Evolutionary conservation across 2,329 filamentous ascomycete species (phyloP), one percentile per base, ranked within the genome.

Genomic region (Didymella sp.): DNA sequence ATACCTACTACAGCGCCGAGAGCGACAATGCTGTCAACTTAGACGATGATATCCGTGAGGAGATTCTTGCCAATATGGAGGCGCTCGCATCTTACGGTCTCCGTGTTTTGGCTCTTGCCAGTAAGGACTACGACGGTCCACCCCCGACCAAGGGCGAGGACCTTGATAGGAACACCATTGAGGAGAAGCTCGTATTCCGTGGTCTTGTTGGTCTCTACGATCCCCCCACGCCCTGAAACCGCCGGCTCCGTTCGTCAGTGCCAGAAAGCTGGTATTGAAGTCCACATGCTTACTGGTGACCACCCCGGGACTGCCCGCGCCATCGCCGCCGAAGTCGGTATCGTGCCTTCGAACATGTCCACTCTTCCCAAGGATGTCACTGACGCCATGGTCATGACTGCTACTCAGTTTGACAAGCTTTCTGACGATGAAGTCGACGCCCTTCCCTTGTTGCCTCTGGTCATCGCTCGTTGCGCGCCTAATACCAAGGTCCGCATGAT

Each of bases 141-240:
- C 77, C 79, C 25, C 73, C 81, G 3, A 76, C 77, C 21, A 75
- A 81, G 22, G 63, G 64, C 13, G 58, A 79, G 47, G 76, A 83
- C 21, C 73, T 81, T 9, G 77, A 84, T 12, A 88, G 91, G 1
- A 77, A 79, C 12, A 78, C 82, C 3, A 82, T 93, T 8, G 91
- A 95, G 71, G 79, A 81, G 37, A 81, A 84, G 30, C 84, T 96
- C 22, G 83, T 81, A 1, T 89, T 96, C 61, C 84, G 90, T 15
- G 92, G 92, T 11, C 82, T 96, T 9, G 87, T 89, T 46, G 92
- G 91, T 56, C 88, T 96, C 59, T 94, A 95, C 71, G 91, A 96
- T 64, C 91, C 91, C 4, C 91, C 91, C 42, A n/a, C 89, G 91
- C 2, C 86, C 86, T 3, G 92, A 95, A 76, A 92, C 91, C 1